Base-by-base conservation (phyloP, 1,284 basidiomycete genomes). In the Exobasidium rhododendri region DNA sequence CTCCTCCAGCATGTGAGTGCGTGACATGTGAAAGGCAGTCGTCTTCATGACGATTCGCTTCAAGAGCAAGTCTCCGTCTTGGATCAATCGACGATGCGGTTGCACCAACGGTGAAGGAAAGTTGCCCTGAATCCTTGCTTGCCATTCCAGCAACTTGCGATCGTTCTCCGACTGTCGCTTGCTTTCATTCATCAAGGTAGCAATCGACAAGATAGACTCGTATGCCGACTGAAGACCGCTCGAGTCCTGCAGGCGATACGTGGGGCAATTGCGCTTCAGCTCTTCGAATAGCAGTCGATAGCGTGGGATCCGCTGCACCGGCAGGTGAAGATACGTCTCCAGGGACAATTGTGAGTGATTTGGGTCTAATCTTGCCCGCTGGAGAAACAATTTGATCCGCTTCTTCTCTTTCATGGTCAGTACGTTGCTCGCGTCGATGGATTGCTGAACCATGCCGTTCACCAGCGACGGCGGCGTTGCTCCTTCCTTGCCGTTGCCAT, bases 301-400 rank as follows among this genome's bases (percentile, higher is more conserved):
- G 22, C 94, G 87, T 13, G 96, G 96, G 74, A 99, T 90, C 54
- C 94, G 87, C 80, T 99, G 94, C 26, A 99, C 89, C 35, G 94
- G 94, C 47, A 98, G 85, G 4, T 98, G 84, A 29, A 98, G 82
- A 80, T 98, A 98, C 7, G 89, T 90, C 82, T 98, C 94, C 68
- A 98, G 82, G 77, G 93, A 97, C 66, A 99, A 85, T 80, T 98
- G 96, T n/a, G 90, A 90, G 81, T 98, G 96, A 44, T 88, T 85
- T 2, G 92, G 92, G 58, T 82, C 74, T 1, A 72, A 67, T 28
- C 78, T 74, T 64, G 79, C 80, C 17, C 64, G 67, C 63, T 77
- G 74, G 64, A 81, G 66, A 60, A 78, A 79, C 7, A 65, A 61
- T 53, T 64, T 66, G 61, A 77, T 65, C 53, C 65, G 61, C 63